phyloP scores from a whole-genome alignment of 2,329 filamentous ascomycete species.

The Elsinoe necatrix region DNA sequence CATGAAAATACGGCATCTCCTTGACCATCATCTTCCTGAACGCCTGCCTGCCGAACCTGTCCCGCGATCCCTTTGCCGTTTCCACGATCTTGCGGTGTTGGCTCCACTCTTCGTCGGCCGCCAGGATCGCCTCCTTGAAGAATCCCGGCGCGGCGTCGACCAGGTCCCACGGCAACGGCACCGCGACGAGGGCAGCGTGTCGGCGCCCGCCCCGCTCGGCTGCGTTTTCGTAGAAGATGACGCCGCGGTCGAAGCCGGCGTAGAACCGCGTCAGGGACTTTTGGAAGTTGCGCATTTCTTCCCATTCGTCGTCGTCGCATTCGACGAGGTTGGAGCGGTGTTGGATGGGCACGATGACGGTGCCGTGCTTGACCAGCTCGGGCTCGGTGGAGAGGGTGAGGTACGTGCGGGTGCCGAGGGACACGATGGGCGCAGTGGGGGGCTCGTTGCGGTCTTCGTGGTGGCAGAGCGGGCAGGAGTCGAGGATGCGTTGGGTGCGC shows the following conservation, averaged over 20 bases:
- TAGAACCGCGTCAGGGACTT: conserved; percentile 92
- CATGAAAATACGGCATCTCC: conserved; percentile 98
- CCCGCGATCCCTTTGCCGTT: conserved; percentile 55
- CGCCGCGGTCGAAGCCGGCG: conserved; percentile 82
- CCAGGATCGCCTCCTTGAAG: conserved; percentile 88
- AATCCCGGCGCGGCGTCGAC: conserved; percentile 88
- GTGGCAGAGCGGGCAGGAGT: conserved; percentile 82
- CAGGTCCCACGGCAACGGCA: conserved; percentile 84
- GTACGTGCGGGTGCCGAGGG: conserved; percentile 76
- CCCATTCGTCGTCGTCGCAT: conserved; percentile 98
- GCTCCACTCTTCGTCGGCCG: conserved; percentile 84
- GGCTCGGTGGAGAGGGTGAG: conserved; percentile 85
- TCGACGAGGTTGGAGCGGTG: conserved; percentile 88
- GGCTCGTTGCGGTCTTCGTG: conserved; percentile 74
- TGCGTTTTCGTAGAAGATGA: conserved; percentile 97
- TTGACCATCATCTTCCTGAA: conserved; percentile 79
- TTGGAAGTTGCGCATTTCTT: conserved; percentile 98
- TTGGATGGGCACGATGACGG: conserved; percentile 79
- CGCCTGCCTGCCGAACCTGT: conserved; percentile 66
- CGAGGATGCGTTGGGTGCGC: conserved; percentile 76
- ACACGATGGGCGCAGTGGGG: conserved; percentile 76
- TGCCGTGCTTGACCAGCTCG: conserved; percentile 72
- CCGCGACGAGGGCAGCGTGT: conserved; percentile 77
- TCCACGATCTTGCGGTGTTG: conserved; percentile 95
- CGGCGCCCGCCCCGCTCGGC: conserved; percentile 63